phyloP scores from a whole-genome alignment of 2,329 filamentous ascomycete genomes.

The Colletotrichum sp. region DNA sequence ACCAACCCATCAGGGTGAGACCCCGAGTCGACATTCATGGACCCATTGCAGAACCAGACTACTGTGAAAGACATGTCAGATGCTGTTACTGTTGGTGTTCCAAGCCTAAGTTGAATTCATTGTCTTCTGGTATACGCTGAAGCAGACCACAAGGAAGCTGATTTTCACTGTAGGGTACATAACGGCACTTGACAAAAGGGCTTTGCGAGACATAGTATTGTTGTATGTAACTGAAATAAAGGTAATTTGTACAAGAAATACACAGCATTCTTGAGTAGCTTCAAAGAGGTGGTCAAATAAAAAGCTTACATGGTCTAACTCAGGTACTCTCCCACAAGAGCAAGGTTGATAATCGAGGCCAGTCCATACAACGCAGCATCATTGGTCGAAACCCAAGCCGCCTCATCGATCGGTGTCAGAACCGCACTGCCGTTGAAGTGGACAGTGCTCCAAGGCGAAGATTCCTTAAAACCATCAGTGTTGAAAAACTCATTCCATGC shows the following conservation, averaged over 20 bases:
- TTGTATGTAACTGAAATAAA: neutral
- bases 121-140: too few relatives aligned
- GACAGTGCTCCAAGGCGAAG: constrained; percentile 38
- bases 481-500: constrained; percentile 60
- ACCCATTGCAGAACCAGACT: neutral
- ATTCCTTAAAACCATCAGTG: constrained; percentile 45
- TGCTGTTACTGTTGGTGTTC: neutral
- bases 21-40: neutral
- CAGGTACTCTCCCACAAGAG: constrained; percentile 31
- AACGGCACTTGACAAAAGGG: neutral
- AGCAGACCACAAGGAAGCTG: neutral
- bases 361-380: constrained; percentile 61
- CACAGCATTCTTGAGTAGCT: neutral
- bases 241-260: neutral
- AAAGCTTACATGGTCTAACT: neutral
- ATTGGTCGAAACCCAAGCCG: constrained; percentile 61
- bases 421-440: constrained; percentile 46
- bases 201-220: neutral
- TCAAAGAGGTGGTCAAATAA: neutral
- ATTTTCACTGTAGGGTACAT: neutral
- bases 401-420: constrained; percentile 56
- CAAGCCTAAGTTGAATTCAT: too few relatives aligned
- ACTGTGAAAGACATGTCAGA: neutral
- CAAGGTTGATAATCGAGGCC: constrained; percentile 60
- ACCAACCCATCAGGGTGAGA: neutral